These are phyloP conservation scores for Penicillium janthinellum DNA, from an alignment of 2,329 filamentous ascomycete species.

Conservation along the genomic window DNA sequence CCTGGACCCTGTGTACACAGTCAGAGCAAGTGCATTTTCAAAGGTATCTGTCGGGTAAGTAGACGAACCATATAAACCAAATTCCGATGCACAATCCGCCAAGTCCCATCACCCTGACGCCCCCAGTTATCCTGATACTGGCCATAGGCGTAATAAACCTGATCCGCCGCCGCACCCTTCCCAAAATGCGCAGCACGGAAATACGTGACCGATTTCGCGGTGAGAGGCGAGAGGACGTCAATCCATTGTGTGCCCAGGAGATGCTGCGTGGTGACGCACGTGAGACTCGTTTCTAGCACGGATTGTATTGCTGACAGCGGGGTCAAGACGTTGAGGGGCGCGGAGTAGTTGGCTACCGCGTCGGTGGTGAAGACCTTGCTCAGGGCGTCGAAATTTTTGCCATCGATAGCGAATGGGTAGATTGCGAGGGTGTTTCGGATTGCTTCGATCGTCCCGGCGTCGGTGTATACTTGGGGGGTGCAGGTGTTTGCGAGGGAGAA, in stretches of 20 bases:
- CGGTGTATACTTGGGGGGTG: slow-evolving; percentile 6
- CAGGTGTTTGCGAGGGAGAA: slow-evolving; percentile 1
- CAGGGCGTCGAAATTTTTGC: slow-evolving; percentile 11
- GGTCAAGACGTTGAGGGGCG: slow-evolving; percentile 17
- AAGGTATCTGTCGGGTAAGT: not conserved
- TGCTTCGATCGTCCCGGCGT: slow-evolving; percentile 10
- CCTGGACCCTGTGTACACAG: not conserved
- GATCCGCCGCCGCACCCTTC: not conserved
- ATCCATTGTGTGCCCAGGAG: slow-evolving; percentile 16
- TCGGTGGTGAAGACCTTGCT: slow-evolving; percentile 14
- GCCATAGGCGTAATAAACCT: slow-evolving; percentile 8
- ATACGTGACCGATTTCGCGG: slow-evolving; percentile 16
- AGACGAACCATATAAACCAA: slow-evolving; percentile 13
- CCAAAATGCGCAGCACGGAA: slow-evolving; percentile 18
- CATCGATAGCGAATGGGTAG: slow-evolving; percentile 12
- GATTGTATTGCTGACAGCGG: slow-evolving; percentile 15
- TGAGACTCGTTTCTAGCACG: slow-evolving; percentile 7
- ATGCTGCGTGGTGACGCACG: slow-evolving; percentile 21
- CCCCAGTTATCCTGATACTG: slow-evolving; percentile 13
- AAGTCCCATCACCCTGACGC: not conserved
- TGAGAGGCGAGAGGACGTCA: slow-evolving; percentile 5
- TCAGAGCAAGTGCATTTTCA: not conserved
- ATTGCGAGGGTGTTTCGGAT: slow-evolving; percentile 11
- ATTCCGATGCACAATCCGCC: slow-evolving; percentile 10
- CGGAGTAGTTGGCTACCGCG: slow-evolving; percentile 20